Base-by-base conservation (phyloP, 768 basidiomycete genomes). In the Leccinum uliginosum region DNA sequence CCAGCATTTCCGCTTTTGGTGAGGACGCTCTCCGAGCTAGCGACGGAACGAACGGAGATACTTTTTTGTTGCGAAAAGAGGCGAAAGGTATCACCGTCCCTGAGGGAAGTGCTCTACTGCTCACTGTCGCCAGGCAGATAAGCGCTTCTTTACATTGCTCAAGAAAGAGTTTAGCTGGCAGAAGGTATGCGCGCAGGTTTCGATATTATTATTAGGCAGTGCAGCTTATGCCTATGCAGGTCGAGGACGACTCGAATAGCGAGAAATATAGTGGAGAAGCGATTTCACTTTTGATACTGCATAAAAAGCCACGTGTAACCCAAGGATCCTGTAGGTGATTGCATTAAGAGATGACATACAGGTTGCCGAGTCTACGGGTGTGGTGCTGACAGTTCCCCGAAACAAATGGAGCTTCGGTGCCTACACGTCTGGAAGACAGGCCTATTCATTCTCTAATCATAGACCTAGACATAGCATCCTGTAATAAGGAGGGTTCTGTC, bases 11-110 rank as follows among this genome's bases (percentile, higher is more conserved):
- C 93, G 8, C 80, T 94, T 12, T 82, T 98, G 1, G 89, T 94
- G 2, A 72, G 85, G 60, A 95, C 93, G 0, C 76, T 98, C 30
- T 78, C 75, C 32, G 81, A 86, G 45, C 80, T 96, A 35, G 76
- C 80, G 26, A 75, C 78, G 21, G 68, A 70, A 35, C 70, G 72
- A 19, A 81, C 87, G 17, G 87, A 92, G 55, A 80, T 95, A 40
- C 70, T 96, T 34, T 93, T 98, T 73, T 94, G 92, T 67, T 96
- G 93, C 75, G 94, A 94, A 74, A 96, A 95, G 67, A 80, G 94
- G 53, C 80, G 94, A 73, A 95, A 93, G 82, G 92, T 87, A 59
- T 53, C 8, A 24, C 51, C 43, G 67, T 44, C 19, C n/a, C 30
- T 43, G 12, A n/a, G 38, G n/a, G 14, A 24, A 24, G 6, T 27